Evolutionary conservation across 306 rosid species (phyloP).

Genomic region (Pueraria montana): DNA sequence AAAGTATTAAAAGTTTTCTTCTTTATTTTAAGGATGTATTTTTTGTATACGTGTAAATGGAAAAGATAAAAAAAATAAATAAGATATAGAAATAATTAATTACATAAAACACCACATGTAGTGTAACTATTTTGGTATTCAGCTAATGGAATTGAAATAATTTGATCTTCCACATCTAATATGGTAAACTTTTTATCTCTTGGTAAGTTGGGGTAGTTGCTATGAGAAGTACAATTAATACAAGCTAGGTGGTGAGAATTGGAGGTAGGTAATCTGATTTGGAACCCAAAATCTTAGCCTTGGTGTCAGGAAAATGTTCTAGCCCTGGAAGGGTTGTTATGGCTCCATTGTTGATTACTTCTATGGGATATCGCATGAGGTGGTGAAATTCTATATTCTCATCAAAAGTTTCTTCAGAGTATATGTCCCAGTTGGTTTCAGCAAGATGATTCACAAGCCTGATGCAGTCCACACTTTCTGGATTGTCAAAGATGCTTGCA

Average conservation of each 20-base stretch:
- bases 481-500: conserved; percentile 27
- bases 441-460: conserved; percentile 45
- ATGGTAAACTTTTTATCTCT: background rate
- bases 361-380: conserved; percentile 53
- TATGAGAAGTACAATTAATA: background rate
- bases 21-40: too few species aligned
- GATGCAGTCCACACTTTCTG: conserved; percentile 51
- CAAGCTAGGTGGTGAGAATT: conserved; percentile 56
- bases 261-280: conserved; percentile 52
- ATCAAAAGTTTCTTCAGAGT: conserved; percentile 42
- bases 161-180: too few species aligned
- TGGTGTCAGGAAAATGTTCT: conserved; percentile 59
- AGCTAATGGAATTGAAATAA: too few species aligned
- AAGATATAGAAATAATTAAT: too few species aligned
- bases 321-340: conserved; percentile 38
- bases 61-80: too few species aligned
- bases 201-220: background rate
- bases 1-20: too few species aligned
- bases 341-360: conserved; percentile 40
- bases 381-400: conserved; percentile 40
- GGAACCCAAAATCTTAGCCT: conserved; percentile 52
- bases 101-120: too few species aligned
- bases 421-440: conserved; percentile 43
- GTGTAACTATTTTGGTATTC: too few species aligned
- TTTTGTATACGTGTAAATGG: too few species aligned